Evolutionary conservation across 345 rosid genomes (phyloP).

Genomic region (Raphanus raphanistrum): DNA sequence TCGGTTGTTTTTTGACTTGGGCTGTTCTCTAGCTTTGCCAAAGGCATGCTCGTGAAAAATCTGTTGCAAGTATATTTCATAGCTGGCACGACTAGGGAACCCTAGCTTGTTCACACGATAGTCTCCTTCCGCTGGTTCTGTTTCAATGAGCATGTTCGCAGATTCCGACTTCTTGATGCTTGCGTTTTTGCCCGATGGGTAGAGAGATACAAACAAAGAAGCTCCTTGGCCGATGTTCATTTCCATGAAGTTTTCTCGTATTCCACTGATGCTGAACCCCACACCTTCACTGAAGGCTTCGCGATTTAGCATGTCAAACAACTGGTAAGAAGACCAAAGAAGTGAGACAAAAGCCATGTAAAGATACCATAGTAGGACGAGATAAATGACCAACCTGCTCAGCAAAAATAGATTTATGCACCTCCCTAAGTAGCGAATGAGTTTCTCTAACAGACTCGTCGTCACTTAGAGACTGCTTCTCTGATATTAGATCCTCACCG

Average conservation of each 20-base stretch:
- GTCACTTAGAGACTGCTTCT: slow-evolving; percentile 49
- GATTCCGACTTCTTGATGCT: slow-evolving; percentile 43
- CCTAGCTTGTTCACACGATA: slow-evolving; percentile 41
- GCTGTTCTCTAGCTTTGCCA: slow-evolving; percentile 52
- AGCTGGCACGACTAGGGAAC: slow-evolving; percentile 58
- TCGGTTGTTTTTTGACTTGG: slow-evolving; percentile 42
- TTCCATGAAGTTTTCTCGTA: slow-evolving; percentile 76
- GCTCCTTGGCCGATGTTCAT: slow-evolving; percentile 72
- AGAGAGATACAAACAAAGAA: slow-evolving; percentile 69
- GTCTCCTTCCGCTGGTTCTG: slow-evolving; percentile 42
- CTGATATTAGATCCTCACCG: slow-evolving; percentile 38
- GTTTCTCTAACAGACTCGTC: slow-evolving; percentile 65
- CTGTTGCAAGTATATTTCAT: slow-evolving; percentile 81
- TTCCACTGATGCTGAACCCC: slow-evolving; percentile 79
- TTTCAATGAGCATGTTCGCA: slow-evolving; percentile 44
- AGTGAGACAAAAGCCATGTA: slow-evolving; percentile 24
- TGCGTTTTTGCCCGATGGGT: slow-evolving; percentile 47
- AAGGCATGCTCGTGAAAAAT: slow-evolving; percentile 70
- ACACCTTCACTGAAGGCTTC: slow-evolving; percentile 74
- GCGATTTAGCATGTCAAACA: slow-evolving; percentile 76
- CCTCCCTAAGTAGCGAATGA: slow-evolving; percentile 65
- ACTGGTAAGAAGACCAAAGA: slow-evolving; percentile 49
- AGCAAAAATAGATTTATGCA: slow-evolving; percentile 79
- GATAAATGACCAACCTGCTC: slow-evolving; percentile 62
- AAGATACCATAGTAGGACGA: not conserved